Evolutionary conservation across 108 stramenopile genomes (phyloP).

Genomic region (Nannochloropsis salina): DNA sequence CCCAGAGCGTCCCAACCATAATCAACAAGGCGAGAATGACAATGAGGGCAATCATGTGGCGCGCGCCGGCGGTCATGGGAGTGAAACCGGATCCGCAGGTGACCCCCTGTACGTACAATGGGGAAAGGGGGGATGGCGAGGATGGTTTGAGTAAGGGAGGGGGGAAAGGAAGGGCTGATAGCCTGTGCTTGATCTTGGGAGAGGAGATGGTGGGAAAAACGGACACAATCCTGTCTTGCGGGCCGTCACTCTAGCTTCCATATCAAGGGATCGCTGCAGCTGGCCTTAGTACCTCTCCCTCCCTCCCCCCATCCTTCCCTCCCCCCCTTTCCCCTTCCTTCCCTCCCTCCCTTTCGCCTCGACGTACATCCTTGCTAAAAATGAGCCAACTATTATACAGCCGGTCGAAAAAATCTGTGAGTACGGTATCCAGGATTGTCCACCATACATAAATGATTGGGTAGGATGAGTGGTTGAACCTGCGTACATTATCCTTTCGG

Average conservation of each 20-base stretch:
- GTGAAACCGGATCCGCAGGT: not conserved
- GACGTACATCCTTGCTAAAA: not conserved
- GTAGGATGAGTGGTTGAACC: too few relatives aligned
- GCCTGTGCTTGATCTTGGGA: too few relatives aligned
- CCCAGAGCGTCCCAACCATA: not conserved
- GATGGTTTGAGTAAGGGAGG: not conserved
- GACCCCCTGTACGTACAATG: not conserved
- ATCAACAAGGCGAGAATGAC: not conserved
- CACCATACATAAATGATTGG: too few relatives aligned
- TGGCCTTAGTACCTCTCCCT: not conserved
- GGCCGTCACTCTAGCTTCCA: too few relatives aligned
- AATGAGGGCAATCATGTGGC: not conserved
- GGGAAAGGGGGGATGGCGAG: not conserved
- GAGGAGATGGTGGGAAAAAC: too few relatives aligned
- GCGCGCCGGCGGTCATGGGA: not conserved
- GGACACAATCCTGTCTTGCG: too few relatives aligned
- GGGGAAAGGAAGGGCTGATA: not conserved
- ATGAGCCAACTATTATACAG: slow-evolving; percentile 1
- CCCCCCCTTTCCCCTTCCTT: not conserved
- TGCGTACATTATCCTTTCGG: too few relatives aligned
- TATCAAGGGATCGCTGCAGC: too few relatives aligned
- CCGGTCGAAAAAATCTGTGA: not conserved
- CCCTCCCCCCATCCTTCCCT: not conserved
- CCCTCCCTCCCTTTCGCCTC: not conserved
- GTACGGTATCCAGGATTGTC: not conserved